These are phyloP conservation scores for Calonectria fujianensis DNA, from an alignment of 2,329 filamentous ascomycete genomes.

Conservation along the genomic window DNA sequence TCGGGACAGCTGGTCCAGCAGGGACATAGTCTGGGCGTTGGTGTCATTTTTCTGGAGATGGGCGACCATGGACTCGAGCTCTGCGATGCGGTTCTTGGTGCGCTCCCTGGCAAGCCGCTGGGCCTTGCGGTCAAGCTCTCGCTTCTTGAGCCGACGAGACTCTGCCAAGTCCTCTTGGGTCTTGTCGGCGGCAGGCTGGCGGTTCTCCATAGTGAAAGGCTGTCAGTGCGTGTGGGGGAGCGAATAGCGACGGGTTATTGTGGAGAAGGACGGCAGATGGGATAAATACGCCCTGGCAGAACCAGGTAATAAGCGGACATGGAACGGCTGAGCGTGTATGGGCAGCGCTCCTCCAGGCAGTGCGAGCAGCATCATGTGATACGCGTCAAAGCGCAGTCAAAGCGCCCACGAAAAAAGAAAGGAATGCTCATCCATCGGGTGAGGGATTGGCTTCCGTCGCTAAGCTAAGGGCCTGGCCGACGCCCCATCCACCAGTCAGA, in stretches of 20 bases:
- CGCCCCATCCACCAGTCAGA: neutral
- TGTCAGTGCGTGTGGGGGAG: conserved; percentile 20
- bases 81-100: conserved; percentile 57
- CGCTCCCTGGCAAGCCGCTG: conserved; percentile 58
- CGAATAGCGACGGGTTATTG: conserved; percentile 16
- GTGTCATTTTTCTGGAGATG: conserved; percentile 52
- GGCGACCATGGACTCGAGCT: conserved; percentile 57
- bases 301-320: conserved; percentile 10
- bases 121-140: conserved; percentile 58
- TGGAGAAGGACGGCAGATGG: conserved; percentile 6
- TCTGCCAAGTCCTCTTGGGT: conserved; percentile 37
- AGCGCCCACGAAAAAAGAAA: conserved; percentile 18
- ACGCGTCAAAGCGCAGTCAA: conserved; percentile 17
- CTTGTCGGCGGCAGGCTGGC: conserved; percentile 15
- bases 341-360: neutral
- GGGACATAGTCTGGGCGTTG: conserved; percentile 48
- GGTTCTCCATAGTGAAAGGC: conserved; percentile 14
- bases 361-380: conserved; percentile 11
- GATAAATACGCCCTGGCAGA: conserved; percentile 19
- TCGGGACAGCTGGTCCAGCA: conserved; percentile 54
- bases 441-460: neutral
- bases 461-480: conserved; percentile 11
- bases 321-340: conserved; percentile 2
- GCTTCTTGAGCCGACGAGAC: conserved; percentile 54
- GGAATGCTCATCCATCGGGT: neutral